Evolutionary conservation across 2,329 filamentous ascomycete species (phyloP).

Genomic region (Aspergillus piperis): DNA sequence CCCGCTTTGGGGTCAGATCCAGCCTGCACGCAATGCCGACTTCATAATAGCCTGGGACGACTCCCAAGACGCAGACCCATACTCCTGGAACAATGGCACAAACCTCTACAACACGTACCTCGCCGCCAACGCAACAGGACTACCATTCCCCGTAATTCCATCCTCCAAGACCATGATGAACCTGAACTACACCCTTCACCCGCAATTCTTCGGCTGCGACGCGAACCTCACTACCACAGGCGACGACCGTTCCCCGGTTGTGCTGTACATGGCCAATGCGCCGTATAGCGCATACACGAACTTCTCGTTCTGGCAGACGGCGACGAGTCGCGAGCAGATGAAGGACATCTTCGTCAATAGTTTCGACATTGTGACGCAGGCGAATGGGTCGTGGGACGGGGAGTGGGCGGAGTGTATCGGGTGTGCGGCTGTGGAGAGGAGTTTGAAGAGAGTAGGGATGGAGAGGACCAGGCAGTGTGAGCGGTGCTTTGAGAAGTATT

Average conservation of each 20-base stretch:
- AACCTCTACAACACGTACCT: not conserved
- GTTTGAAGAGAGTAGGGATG: not conserved
- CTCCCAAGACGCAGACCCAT: not conserved
- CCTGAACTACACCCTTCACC: not conserved
- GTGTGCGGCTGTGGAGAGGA: not conserved
- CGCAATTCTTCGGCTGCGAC: not conserved
- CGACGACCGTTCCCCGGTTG: not conserved
- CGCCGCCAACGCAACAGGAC: not conserved
- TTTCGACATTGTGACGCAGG: not conserved
- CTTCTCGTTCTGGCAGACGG: not conserved
- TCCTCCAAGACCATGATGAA: not conserved
- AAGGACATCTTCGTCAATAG: not conserved
- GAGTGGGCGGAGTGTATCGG: not conserved
- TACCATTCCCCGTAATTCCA: not conserved
- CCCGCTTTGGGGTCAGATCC: not conserved
- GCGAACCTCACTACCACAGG: not conserved
- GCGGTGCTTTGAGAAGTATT: not conserved
- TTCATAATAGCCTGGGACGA: not conserved
- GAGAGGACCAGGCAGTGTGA: not conserved
- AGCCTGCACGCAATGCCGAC: not conserved
- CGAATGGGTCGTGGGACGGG: not conserved
- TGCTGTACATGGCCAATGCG: not conserved
- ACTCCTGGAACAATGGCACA: not conserved
- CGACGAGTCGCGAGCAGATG: not conserved
- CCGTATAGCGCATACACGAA: constrained; percentile 1